A percentile compares a stretch with the other conserved stretches of the same genome.
phyloP scores from a whole-genome alignment of 2,329 filamentous ascomycete species.

The Sclerotinia sclerotiorum region DNA sequence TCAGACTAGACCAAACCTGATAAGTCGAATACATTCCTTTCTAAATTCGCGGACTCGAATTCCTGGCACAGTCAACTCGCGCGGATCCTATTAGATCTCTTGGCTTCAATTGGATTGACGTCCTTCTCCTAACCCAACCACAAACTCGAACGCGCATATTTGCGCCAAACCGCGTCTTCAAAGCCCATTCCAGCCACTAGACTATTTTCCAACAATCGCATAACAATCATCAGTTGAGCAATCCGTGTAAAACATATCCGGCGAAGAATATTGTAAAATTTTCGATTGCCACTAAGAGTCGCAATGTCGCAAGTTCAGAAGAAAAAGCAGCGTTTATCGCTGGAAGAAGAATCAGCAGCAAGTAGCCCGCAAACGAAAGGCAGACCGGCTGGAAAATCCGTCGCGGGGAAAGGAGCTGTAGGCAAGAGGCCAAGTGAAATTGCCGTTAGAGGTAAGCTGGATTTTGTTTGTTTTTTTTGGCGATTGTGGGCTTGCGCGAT shows the following conservation, averaged over 20 bases:
- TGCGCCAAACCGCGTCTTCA: constrained; percentile 16
- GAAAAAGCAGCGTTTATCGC: constrained; percentile 15
- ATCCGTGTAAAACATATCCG: not conserved
- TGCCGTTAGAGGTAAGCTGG: constrained; percentile 22
- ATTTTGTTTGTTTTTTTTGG: not conserved
- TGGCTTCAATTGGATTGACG: not conserved
- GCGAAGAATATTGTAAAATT: not conserved
- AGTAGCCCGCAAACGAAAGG: not conserved
- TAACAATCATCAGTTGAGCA: not conserved
- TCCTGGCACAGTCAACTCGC: too few relatives aligned
- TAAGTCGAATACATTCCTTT: not conserved
- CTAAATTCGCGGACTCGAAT: not conserved
- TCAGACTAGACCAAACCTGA: not conserved
- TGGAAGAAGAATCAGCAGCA: not conserved
- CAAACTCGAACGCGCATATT: not conserved
- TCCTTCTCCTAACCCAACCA: not conserved
- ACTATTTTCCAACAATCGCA: not conserved
- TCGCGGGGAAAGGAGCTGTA: not conserved
- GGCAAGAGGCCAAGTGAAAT: constrained; percentile 11
- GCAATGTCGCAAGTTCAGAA: constrained; percentile 23
- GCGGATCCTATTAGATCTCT: not conserved
- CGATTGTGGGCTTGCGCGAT: not conserved
- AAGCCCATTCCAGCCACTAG: not conserved
- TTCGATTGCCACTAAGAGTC: not conserved
- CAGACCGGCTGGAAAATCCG: constrained; percentile 11